These are phyloP conservation scores for Phanerodontia chrysosporium DNA, from an alignment of 768 basidiomycete species.

Conservation along the genomic window DNA sequence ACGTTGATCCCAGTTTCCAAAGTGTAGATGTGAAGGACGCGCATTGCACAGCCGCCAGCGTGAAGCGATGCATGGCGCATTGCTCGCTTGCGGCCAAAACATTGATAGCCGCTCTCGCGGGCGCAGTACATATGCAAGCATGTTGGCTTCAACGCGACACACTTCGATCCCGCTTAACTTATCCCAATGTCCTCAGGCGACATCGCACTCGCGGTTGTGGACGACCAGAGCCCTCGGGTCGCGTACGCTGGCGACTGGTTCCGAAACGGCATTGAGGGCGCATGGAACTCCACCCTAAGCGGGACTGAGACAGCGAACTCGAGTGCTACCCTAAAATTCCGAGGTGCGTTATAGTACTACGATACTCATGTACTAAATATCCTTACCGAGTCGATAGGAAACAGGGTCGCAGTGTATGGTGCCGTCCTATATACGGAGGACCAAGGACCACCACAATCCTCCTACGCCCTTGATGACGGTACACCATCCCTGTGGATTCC, in stretches of 20 bases:
- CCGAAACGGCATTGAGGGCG: background rate
- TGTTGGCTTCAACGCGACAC: background rate
- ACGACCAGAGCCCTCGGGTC: constrained; percentile 11
- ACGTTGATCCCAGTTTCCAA: background rate
- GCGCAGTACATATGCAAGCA: background rate
- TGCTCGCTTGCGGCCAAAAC: background rate
- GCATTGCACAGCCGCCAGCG: background rate
- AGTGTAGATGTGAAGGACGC: no score
- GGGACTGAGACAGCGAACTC: background rate
- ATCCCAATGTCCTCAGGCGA: background rate
- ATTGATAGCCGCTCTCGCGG: background rate
- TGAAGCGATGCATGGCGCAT: background rate
- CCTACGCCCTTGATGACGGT: constrained; percentile 13
- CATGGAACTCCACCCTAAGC: constrained; percentile 8
- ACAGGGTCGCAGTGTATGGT: constrained; percentile 18
- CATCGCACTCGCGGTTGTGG: constrained; percentile 2
- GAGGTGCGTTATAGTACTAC: background rate
- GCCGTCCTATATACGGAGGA: constrained; percentile 6
- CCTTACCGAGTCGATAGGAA: constrained; percentile 4
- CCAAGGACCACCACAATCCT: constrained; percentile 5
- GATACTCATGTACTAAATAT: no score
- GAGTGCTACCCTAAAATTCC: constrained; percentile 2
- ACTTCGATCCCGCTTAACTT: background rate
- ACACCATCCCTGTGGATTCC: constrained; percentile 11
- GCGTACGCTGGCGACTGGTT: constrained; percentile 2